Evolutionary conservation across 129 eudicot species (phyloP).

Genomic region (Flaveria brownii): DNA sequence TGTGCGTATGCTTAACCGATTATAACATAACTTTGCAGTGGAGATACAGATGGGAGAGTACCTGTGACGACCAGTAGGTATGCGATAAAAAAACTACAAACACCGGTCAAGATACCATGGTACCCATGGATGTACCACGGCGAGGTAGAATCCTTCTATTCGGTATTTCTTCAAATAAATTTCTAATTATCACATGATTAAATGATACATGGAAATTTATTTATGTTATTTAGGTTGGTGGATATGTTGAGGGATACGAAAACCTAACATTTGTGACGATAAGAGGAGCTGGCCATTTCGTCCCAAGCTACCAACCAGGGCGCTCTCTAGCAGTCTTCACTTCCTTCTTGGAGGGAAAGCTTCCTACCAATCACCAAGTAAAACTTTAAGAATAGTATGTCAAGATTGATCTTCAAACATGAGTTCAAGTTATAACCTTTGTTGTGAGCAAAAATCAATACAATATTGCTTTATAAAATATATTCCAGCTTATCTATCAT

Average conservation of each 20-base stretch:
- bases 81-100: constrained; percentile 31
- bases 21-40: constrained; percentile 36
- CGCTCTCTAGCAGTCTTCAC: constrained; percentile 8
- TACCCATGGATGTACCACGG: constrained; percentile 48
- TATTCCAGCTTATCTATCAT: not conserved
- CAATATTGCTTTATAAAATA: not conserved
- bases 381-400: not conserved
- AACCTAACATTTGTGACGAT: constrained; percentile 11
- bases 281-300: constrained; percentile 8
- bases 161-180: not conserved
- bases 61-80: constrained; percentile 46
- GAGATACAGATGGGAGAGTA: constrained; percentile 49
- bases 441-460: not conserved
- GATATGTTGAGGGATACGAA: constrained; percentile 7
- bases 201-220: not conserved
- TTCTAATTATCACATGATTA: not conserved
- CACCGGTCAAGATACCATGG: constrained; percentile 44
- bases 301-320: constrained; percentile 13
- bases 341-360: constrained; percentile 10
- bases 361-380: constrained; percentile 4
- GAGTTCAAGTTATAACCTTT: not conserved
- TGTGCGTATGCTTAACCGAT: not conserved
- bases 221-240: constrained; percentile 4
- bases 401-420: constrained; percentile 1
- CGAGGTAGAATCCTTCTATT: constrained; percentile 38